Evolutionary conservation across 805 yeast species (phyloP).

Genomic region (Kluyveromyces siamensis): DNA sequence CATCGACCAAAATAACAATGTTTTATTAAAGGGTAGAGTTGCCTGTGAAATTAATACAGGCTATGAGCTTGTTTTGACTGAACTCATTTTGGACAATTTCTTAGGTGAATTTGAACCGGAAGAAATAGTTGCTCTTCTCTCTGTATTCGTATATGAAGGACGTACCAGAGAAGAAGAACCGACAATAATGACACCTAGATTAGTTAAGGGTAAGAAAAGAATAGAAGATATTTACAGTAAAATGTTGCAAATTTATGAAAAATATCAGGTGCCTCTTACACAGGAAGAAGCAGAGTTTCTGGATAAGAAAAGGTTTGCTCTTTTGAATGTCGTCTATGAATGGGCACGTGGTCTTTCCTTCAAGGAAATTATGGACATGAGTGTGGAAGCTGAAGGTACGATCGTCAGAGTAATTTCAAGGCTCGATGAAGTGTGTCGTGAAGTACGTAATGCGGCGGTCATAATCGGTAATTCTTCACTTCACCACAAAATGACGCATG

Average conservation of each 20-base stretch:
- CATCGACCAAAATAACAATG: slow-evolving; percentile 65
- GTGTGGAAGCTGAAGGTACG: slow-evolving; percentile 91
- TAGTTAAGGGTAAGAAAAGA: slow-evolving; percentile 59
- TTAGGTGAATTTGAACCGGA: slow-evolving; percentile 89
- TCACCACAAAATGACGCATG: slow-evolving; percentile 80
- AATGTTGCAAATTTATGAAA: slow-evolving; percentile 51
- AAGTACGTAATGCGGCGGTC: slow-evolving; percentile 87
- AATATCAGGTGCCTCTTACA: slow-evolving; percentile 65
- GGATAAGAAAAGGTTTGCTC: slow-evolving; percentile 77
- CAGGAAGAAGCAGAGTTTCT: slow-evolving; percentile 79
- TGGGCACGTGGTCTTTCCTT: slow-evolving; percentile 96
- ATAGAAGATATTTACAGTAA: slow-evolving; percentile 63
- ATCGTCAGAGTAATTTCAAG: slow-evolving; percentile 93
- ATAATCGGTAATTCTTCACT: slow-evolving; percentile 90
- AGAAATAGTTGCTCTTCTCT: slow-evolving; percentile 89
- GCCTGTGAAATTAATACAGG: slow-evolving; percentile 91
- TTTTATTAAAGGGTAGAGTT: slow-evolving; percentile 75
- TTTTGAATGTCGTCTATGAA: slow-evolving; percentile 90
- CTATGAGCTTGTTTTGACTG: slow-evolving; percentile 84
- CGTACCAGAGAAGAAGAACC: slow-evolving; percentile 51
- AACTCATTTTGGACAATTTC: slow-evolving; percentile 82
- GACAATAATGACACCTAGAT: slow-evolving; percentile 59
- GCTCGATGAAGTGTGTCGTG: slow-evolving; percentile 89
- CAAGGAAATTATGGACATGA: slow-evolving; percentile 80
- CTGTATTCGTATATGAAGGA: slow-evolving; percentile 92